Evolutionary conservation across 202 grass and related monocot genomes (phyloP).

Genomic region (Brachypodium distachyon): DNA sequence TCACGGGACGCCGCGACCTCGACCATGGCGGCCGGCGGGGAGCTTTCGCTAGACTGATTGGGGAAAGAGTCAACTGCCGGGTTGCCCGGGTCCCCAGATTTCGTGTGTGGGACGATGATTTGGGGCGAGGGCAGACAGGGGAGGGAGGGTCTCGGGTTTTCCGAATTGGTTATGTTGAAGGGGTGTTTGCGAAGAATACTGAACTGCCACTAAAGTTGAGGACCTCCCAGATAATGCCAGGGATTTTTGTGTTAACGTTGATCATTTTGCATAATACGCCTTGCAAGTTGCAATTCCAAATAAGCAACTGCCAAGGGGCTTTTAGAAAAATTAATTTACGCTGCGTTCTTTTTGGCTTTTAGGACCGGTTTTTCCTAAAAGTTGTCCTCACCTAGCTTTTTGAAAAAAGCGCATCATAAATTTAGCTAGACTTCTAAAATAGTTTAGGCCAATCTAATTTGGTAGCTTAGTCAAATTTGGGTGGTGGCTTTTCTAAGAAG

Average conservation of each 20-base stretch:
- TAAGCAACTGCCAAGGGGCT: no score
- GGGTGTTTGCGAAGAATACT: background rate
- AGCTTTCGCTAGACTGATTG: background rate
- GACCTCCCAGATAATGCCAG: background rate
- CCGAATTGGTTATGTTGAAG: background rate
- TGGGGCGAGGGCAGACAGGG: background rate
- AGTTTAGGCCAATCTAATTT: no score
- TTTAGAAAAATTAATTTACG: no score
- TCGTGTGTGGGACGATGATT: background rate
- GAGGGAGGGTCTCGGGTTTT: background rate
- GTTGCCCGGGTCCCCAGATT: background rate
- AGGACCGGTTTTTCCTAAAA: no score
- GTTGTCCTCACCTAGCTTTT: no score
- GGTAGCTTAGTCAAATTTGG: no score
- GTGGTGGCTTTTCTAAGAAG: no score
- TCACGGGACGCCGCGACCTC: background rate
- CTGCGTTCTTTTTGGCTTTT: no score
- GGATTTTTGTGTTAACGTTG: background rate
- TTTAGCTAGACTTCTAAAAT: no score
- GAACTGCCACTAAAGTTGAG: background rate
- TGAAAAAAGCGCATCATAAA: no score
- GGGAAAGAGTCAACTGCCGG: background rate
- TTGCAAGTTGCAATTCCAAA: no score
- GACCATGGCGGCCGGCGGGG: constrained; percentile 11
- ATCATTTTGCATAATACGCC: background rate